A percentile compares a stretch with the other conserved stretches of the same genome.
Conservation (phyloP, 2,329 filamentous ascomycete genomes). For the Trichoderma brevicompactum region DNA sequence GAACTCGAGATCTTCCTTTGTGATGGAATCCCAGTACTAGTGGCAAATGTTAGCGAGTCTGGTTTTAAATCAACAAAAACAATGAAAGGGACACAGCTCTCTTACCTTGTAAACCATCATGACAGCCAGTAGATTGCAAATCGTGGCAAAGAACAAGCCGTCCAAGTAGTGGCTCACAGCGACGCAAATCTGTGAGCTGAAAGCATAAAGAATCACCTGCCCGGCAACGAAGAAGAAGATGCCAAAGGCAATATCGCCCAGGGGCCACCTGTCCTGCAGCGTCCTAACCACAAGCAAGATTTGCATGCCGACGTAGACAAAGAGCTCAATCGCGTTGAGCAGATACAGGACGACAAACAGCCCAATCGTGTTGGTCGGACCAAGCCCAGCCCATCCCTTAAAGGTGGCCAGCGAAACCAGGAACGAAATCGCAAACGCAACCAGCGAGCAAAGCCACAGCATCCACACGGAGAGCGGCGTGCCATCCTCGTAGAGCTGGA, state of each 20-base stretch:
- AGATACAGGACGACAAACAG: constrained; percentile 92
- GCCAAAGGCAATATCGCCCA: constrained; percentile 89
- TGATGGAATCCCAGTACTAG: constrained; percentile 99
- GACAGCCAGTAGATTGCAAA: constrained; percentile 89
- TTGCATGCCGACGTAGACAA: constrained; percentile 87
- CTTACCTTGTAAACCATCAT: constrained; percentile 99
- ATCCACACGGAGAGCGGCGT: constrained; percentile 94
- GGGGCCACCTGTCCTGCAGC: constrained; percentile 91
- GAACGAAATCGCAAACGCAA: constrained; percentile 85
- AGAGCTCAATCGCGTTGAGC: constrained; percentile 82
- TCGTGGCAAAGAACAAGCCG: constrained; percentile 89
- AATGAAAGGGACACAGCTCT: too few species aligned
- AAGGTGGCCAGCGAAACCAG: constrained; percentile 90
- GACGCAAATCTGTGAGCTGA: constrained; percentile 83
- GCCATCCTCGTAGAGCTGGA: constrained; percentile 97
- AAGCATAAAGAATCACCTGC: constrained; percentile 90
- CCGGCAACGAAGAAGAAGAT: constrained; percentile 89
- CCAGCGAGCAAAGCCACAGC: constrained; percentile 74
- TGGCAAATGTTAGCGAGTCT: constrained; percentile 25
- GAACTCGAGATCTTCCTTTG: constrained; percentile 96
- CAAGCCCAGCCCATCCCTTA: constrained; percentile 85
- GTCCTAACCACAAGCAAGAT: constrained; percentile 86
- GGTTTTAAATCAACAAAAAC: too few species aligned
- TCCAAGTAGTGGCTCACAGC: constrained; percentile 90
- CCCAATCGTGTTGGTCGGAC: constrained; percentile 82